Conservation (phyloP, 2,329 filamentous ascomycete species). For the Cordyceps sp. region DNA sequence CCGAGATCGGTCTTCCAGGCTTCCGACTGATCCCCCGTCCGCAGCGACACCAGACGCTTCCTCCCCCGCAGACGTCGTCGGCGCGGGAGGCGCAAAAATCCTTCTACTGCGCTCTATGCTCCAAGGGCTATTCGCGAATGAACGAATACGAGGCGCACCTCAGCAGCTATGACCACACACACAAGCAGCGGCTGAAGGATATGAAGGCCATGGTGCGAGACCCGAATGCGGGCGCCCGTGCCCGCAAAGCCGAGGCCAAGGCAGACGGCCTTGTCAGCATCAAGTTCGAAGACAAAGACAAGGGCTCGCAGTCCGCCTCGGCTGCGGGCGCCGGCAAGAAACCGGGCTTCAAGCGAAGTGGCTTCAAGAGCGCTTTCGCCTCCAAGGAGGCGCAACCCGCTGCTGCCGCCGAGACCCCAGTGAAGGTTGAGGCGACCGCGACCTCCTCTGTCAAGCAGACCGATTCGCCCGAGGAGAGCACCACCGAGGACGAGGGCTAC, state of each 20-base stretch:
- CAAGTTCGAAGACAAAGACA: constrained; percentile 29
- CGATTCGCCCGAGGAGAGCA: constrained; percentile 30
- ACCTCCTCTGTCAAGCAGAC: constrained; percentile 4
- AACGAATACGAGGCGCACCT: constrained; percentile 95
- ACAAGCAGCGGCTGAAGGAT: constrained; percentile 77
- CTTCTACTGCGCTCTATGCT: constrained; percentile 77
- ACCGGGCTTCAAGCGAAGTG: constrained; percentile 64
- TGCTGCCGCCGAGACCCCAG: neutral
- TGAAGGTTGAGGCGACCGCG: neutral
- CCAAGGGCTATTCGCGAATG: constrained; percentile 87
- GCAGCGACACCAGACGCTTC: constrained; percentile 41
- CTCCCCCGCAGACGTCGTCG: constrained; percentile 39
- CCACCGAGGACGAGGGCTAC: constrained; percentile 56
- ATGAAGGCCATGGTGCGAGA: constrained; percentile 74
- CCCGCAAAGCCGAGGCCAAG: constrained; percentile 54
- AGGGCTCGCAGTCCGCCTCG: constrained; percentile 3
- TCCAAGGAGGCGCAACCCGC: constrained; percentile 22
- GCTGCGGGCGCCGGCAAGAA: constrained; percentile 32
- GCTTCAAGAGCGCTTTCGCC: constrained; percentile 64
- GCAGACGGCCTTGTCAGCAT: constrained; percentile 53
- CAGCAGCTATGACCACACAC: constrained; percentile 85
- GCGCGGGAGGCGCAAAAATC: constrained; percentile 64
- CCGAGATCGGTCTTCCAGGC: too few species aligned
- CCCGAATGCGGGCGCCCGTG: constrained; percentile 45
- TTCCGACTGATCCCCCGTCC: too few species aligned